phyloP scores from a whole-genome alignment of 2,329 filamentous ascomycete species.

The Fusarium agapanthi region DNA sequence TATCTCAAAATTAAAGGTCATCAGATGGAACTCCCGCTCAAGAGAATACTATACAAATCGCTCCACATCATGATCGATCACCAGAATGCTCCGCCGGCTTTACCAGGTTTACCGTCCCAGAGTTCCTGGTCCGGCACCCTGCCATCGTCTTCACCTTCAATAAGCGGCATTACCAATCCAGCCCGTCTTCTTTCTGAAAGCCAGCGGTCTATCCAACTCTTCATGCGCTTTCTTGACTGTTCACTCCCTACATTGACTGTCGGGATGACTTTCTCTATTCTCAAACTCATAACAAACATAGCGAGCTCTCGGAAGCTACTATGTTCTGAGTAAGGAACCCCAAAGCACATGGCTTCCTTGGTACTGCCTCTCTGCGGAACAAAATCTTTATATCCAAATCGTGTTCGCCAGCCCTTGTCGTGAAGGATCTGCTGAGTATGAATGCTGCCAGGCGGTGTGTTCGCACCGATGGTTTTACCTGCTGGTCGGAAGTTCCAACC shows the following conservation, averaged over 20 bases:
- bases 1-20: not conserved
- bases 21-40: not conserved
- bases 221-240: constrained; percentile 66
- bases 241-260: constrained; percentile 85
- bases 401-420: constrained; percentile 75
- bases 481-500: constrained; percentile 92
- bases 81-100: constrained; percentile 53
- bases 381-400: constrained; percentile 77
- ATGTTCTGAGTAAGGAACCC: constrained; percentile 95
- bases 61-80: constrained; percentile 24
- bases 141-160: constrained; percentile 51
- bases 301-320: constrained; percentile 94
- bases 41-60: not conserved
- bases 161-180: constrained; percentile 58
- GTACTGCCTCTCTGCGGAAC: constrained; percentile 85
- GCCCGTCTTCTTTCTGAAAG: constrained; percentile 64
- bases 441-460: constrained; percentile 58
- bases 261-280: constrained; percentile 89
- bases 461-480: constrained; percentile 63
- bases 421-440: constrained; percentile 63
- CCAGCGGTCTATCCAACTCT: constrained; percentile 72
- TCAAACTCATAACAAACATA: constrained; percentile 87
- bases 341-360: constrained; percentile 84
- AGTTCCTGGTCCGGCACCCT: constrained; percentile 41
- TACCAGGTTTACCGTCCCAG: constrained; percentile 52